These are phyloP conservation scores for Penicillium verhagenii DNA, from an alignment of 495 filamentous ascomycete genomes.

Conservation along the genomic window DNA sequence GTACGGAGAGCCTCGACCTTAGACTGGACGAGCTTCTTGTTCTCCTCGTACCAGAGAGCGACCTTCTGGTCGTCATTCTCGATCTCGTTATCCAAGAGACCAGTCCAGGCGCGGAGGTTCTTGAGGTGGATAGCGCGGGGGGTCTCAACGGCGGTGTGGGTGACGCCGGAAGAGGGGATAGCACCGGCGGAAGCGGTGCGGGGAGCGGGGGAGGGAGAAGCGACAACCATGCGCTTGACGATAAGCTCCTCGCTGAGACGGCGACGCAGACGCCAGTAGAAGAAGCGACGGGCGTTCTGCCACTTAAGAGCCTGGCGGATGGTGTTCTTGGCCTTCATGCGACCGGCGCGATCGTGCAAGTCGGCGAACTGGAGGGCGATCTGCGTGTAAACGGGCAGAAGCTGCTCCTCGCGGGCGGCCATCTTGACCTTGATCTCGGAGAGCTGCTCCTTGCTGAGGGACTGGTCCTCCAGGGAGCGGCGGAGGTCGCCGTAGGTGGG, in stretches of 20 bases:
- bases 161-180: conserved; percentile 30
- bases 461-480: conserved; percentile 66
- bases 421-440: conserved; percentile 80
- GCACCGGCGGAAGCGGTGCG: conserved; percentile 30
- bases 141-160: conserved; percentile 34
- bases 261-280: conserved; percentile 99
- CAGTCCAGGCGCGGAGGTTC: conserved; percentile 75
- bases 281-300: conserved; percentile 93
- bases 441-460: conserved; percentile 68
- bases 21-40: conserved; percentile 71
- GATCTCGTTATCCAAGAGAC: conserved; percentile 61
- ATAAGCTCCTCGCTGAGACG: conserved; percentile 96
- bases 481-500: conserved; percentile 77
- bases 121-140: conserved; percentile 61
- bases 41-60: conserved; percentile 96
- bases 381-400: conserved; percentile 90
- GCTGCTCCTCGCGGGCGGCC: conserved; percentile 79
- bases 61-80: conserved; percentile 76
- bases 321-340: conserved; percentile 95
- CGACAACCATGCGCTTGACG: conserved; percentile 76
- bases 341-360: conserved; percentile 93
- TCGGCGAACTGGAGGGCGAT: conserved; percentile 94
- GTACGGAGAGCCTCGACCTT: conserved; percentile 80
- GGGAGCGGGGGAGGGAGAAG: conserved; percentile 37
- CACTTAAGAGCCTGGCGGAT: conserved; percentile 83